phyloP scores from a whole-genome alignment of 225 moss, liverwort and hornwort genomes.

The Straminergon stramineum region DNA sequence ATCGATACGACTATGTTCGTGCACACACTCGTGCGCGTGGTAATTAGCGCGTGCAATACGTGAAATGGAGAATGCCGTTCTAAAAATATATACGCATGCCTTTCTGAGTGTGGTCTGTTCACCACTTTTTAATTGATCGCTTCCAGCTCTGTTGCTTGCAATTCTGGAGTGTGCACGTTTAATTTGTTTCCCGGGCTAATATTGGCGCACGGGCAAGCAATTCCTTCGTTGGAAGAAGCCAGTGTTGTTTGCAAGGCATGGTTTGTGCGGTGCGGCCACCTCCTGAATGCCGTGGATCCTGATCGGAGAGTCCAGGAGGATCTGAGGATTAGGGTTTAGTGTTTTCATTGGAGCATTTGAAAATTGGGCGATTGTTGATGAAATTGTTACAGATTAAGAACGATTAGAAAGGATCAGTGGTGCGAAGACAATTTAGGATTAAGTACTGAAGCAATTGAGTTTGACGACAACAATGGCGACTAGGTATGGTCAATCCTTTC shows the following conservation, averaged over 20 bases:
- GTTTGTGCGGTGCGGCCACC: not conserved
- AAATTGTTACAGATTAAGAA: not conserved
- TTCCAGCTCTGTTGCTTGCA: not conserved
- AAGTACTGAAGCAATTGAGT: not conserved
- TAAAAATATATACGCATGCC: not conserved
- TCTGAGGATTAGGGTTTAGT: not conserved
- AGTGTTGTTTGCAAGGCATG: not conserved
- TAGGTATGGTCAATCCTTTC: conserved; percentile 3
- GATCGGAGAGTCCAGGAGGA: not conserved
- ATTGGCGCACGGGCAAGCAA: not conserved
- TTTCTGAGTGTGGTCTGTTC: not conserved
- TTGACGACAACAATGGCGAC: conserved; percentile 12
- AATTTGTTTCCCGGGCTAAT: not conserved
- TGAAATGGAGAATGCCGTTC: not conserved
- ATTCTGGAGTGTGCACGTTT: not conserved
- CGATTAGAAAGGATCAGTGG: not conserved
- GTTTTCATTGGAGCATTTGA: not conserved
- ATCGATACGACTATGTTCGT: not conserved
- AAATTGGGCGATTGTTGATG: not conserved
- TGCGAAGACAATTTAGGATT: not conserved
- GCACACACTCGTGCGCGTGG: not conserved
- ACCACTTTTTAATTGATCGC: not conserved
- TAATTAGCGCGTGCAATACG: not conserved
- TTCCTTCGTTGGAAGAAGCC: not conserved
- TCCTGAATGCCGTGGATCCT: not conserved